Conservation (phyloP, 2,329 filamentous ascomycete species). For the Aspergillus ochraceus region DNA sequence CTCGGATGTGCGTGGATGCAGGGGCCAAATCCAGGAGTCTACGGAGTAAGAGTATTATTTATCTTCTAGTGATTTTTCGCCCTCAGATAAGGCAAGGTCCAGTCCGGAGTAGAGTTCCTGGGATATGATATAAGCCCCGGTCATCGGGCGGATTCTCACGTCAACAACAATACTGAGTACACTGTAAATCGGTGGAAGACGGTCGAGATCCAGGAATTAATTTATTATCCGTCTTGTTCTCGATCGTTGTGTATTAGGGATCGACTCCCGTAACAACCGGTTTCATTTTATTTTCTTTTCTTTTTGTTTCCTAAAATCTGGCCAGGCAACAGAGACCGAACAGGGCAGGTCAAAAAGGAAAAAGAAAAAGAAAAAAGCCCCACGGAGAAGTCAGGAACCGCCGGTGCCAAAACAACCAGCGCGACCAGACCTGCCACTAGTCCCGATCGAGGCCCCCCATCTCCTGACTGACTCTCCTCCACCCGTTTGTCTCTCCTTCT, state of each 20-base stretch:
- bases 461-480: constrained; percentile 18
- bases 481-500: constrained; percentile 14
- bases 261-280: background rate
- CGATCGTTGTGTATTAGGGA: background rate
- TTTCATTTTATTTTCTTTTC: background rate
- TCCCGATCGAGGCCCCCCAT: constrained; percentile 16
- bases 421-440: constrained; percentile 7
- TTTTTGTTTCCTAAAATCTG: background rate
- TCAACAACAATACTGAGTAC: too few relatives aligned
- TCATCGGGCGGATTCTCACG: background rate
- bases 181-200: too few relatives aligned
- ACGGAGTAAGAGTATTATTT: too few relatives aligned
- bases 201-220: background rate
- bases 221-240: background rate
- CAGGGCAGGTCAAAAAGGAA: background rate
- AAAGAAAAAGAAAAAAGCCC: constrained; percentile 9
- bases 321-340: background rate
- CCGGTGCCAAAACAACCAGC: constrained; percentile 15
- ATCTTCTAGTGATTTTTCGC: background rate
- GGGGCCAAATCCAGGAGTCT: constrained; percentile 21
- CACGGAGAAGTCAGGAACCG: constrained; percentile 20
- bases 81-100: too few relatives aligned
- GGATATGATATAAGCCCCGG: too few relatives aligned
- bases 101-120: too few relatives aligned
- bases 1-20: constrained; percentile 13